Evolutionary conservation across 2,329 filamentous ascomycete genomes (phyloP).

Genomic region (Orbilia ellipsospora): DNA sequence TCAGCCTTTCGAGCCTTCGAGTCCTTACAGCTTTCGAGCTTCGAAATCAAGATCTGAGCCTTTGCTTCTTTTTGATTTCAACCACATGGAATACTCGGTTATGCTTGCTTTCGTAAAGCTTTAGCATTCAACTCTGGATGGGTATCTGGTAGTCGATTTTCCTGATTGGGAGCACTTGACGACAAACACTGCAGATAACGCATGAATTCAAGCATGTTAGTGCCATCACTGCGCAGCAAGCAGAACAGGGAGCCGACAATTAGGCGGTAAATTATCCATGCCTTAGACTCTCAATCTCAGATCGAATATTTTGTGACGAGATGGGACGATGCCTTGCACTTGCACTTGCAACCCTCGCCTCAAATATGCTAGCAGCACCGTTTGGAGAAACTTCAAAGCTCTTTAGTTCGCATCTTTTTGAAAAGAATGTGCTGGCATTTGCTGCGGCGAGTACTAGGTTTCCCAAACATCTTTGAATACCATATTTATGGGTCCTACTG

Average conservation of each 20-base stretch:
- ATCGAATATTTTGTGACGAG: no score
- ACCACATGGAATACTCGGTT: not conserved
- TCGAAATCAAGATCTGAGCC: not conserved
- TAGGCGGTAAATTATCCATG: conserved; percentile 39
- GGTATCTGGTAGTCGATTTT: conserved; percentile 26
- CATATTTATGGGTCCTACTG: no score
- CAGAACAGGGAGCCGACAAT: conserved; percentile 9
- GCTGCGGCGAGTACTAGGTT: no score
- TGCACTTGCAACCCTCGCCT: no score
- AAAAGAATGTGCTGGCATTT: no score
- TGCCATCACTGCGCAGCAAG: conserved; percentile 24
- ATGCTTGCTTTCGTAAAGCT: conserved; percentile 30
- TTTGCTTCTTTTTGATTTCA: not conserved
- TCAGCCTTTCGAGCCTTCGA: conserved; percentile 38
- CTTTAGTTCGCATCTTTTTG: no score
- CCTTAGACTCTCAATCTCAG: not conserved
- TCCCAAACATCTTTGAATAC: no score
- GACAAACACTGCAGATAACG: conserved; percentile 47
- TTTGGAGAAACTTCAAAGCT: no score
- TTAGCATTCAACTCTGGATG: conserved; percentile 10
- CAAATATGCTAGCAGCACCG: no score
- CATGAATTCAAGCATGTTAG: conserved; percentile 31
- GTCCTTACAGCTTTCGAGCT: conserved; percentile 20
- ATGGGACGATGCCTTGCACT: no score
- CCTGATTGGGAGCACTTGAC: conserved; percentile 18